Evolutionary conservation across 805 yeast genomes (phyloP).

Genomic region (Peterozyma xylosa): DNA sequence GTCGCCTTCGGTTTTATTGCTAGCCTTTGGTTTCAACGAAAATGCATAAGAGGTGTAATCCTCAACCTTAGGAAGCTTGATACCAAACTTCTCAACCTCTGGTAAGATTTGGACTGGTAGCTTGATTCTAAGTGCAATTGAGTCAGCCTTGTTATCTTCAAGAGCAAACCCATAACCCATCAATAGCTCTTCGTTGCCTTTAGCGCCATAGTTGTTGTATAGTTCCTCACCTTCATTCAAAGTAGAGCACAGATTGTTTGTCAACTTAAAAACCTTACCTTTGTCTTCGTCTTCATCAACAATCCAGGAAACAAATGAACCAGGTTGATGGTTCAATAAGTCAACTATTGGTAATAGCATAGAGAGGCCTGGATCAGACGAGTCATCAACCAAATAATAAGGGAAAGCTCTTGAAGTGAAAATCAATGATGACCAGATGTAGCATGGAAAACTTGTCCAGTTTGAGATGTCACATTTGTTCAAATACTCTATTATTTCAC

Average conservation of each 20-base stretch:
- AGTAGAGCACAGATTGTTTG: slow-evolving; percentile 4
- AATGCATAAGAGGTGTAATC: slow-evolving; percentile 20
- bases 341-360: slow-evolving; percentile 77
- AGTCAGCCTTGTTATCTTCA: slow-evolving; percentile 49
- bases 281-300: slow-evolving; percentile 14
- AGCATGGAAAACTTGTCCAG: slow-evolving; percentile 64
- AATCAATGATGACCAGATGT: slow-evolving; percentile 68
- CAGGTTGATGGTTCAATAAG: slow-evolving; percentile 64
- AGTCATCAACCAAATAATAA: slow-evolving; percentile 40
- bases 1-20: background rate
- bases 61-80: slow-evolving; percentile 17
- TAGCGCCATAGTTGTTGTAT: slow-evolving; percentile 80
- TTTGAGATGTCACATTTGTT: slow-evolving; percentile 13
- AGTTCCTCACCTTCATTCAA: slow-evolving; percentile 36
- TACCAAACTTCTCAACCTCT: slow-evolving; percentile 11
- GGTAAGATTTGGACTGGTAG: slow-evolving; percentile 24
- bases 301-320: slow-evolving; percentile 59
- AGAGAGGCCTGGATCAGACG: slow-evolving; percentile 36
- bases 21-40: slow-evolving; percentile 4
- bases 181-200: slow-evolving; percentile 76
- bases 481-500: slow-evolving; percentile 8
- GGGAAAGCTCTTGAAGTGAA: slow-evolving; percentile 82
- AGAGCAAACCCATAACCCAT: slow-evolving; percentile 77
- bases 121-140: slow-evolving; percentile 52
- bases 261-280: slow-evolving; percentile 1